Evolutionary conservation across 768 basidiomycete species (phyloP), one percentile per base, ranked within the genome.

Genomic region (Leccinum broughii): DNA sequence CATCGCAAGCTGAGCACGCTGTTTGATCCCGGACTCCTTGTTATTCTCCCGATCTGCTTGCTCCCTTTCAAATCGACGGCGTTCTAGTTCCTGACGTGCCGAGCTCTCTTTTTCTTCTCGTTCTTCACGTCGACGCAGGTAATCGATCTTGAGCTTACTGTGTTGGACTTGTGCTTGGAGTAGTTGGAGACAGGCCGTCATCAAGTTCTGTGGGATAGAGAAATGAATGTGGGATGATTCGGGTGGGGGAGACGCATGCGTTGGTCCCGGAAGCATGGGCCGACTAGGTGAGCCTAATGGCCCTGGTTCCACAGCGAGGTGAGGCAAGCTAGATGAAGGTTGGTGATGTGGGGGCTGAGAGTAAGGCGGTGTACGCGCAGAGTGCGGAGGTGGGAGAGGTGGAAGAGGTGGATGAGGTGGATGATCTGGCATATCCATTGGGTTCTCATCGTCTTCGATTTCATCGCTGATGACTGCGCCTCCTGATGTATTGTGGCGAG

Each of bases 101-200:
- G 64, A 60, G 54, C 82, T 82, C 62, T 87, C 86, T 64, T 78
- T 81, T 63, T 85, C 84, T 65, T 89, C 87, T n/a, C 88, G 77
- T 63, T 88, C 88, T 62, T 90, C 88, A 20, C 85, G 78, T 61
- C 86, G 76, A 57, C 83, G 81, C 68, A 90, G 66, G 64, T 86
- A 86, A 59, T 90, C 90, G 48, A 89, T 78, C 68, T 88, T 88
- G 75, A 84, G 79, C 72, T 87, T 86, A 61, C 82, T 83, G 37
- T 88, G 84, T 64, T 90, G 88, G 24, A 81, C 82, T 67, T 91
- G 90, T 46, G 84, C 77, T 62, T 86, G 85, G 44, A 91, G 73
- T 60, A 84, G 80, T 62, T 87, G 84, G 67, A 86, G 70, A 62
- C 82, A 85, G 15, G 83, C 78, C 26, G 78, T 72, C 55, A 88